Evolutionary conservation across 495 filamentous ascomycete genomes (phyloP).

Genomic region (Parachaetomium inaequale): DNA sequence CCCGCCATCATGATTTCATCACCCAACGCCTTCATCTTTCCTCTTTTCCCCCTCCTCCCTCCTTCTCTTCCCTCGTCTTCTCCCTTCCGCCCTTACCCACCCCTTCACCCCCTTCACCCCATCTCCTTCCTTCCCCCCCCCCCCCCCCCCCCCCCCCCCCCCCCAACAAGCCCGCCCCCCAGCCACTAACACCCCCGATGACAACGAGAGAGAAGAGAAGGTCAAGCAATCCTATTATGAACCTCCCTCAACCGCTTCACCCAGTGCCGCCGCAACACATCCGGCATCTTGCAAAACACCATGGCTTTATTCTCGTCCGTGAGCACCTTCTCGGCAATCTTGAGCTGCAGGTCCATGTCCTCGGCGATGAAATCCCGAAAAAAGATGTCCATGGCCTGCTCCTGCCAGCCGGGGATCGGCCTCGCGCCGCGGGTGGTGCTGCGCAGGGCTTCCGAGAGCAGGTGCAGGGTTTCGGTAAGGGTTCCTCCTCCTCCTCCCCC

Average conservation of each 20-base stretch:
- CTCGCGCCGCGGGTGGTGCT: background rate
- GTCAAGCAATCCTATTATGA: slow-evolving; percentile 40
- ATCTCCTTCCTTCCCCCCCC: too few relatives aligned
- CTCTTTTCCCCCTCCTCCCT: too few relatives aligned
- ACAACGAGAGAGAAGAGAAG: background rate
- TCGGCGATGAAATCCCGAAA: slow-evolving; percentile 48
- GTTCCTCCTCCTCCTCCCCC: background rate
- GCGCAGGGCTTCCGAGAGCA: slow-evolving; percentile 37
- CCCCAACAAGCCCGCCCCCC: background rate
- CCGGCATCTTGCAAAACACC: slow-evolving; percentile 53
- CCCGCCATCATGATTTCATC: background rate
- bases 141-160: too few relatives aligned
- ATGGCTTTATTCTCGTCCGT: slow-evolving; percentile 53
- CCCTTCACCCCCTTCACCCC: too few relatives aligned
- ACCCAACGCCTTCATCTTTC: too few relatives aligned
- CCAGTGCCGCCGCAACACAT: slow-evolving; percentile 44
- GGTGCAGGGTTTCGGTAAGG: slow-evolving; percentile 23
- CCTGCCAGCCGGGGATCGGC: slow-evolving; percentile 36
- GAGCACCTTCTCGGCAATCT: slow-evolving; percentile 50
- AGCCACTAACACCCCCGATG: background rate
- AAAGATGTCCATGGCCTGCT: slow-evolving; percentile 50
- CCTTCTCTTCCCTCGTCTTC: too few relatives aligned
- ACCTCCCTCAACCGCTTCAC: slow-evolving; percentile 45
- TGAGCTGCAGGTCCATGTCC: slow-evolving; percentile 48
- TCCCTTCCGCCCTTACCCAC: too few relatives aligned